Percentiles rank a stretch among this genome's conserved stretches.
Evolutionary conservation across 2,329 filamentous ascomycete genomes (phyloP).

Genomic region (Fonsecaea multimorphosa): DNA sequence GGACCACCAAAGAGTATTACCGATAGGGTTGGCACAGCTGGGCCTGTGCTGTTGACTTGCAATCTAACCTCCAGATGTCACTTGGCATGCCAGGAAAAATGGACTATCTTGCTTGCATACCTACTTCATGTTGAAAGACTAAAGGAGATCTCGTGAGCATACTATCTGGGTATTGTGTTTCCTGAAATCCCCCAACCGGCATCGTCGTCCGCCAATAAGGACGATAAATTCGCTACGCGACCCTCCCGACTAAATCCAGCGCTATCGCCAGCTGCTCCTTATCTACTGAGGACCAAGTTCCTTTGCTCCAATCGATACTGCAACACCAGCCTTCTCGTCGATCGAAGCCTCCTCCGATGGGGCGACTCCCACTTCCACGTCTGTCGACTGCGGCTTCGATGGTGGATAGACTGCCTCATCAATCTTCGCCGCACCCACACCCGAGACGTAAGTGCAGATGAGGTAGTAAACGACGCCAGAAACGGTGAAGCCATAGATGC

Average conservation of each 20-base stretch:
- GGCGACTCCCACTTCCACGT: conserved; percentile 26
- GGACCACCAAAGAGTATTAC: conserved; percentile 29
- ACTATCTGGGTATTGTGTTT: conserved; percentile 18
- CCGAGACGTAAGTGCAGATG: conserved; percentile 50
- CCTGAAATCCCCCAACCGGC: neutral
- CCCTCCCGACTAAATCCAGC: neutral
- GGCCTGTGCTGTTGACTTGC: neutral
- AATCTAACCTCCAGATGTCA: neutral
- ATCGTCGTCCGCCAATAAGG: neutral
- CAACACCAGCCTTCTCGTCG: conserved; percentile 28
- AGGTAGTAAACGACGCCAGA: conserved; percentile 48
- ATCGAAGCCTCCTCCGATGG: conserved; percentile 27
- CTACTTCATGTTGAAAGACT: neutral
- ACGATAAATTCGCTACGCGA: neutral
- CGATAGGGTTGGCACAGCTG: conserved; percentile 7
- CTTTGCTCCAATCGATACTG: conserved; percentile 28
- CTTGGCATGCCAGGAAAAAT: neutral
- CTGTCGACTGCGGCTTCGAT: conserved; percentile 37
- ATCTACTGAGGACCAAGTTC: conserved; percentile 12
- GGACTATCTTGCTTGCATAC: neutral
- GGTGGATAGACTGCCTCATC: conserved; percentile 48
- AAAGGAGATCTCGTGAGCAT: neutral
- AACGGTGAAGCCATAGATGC: conserved; percentile 50
- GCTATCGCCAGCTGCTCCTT: neutral
- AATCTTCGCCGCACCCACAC: conserved; percentile 44